Base-by-base conservation (phyloP, 2,329 filamentous ascomycete species). In the Fusarium agapanthi region DNA sequence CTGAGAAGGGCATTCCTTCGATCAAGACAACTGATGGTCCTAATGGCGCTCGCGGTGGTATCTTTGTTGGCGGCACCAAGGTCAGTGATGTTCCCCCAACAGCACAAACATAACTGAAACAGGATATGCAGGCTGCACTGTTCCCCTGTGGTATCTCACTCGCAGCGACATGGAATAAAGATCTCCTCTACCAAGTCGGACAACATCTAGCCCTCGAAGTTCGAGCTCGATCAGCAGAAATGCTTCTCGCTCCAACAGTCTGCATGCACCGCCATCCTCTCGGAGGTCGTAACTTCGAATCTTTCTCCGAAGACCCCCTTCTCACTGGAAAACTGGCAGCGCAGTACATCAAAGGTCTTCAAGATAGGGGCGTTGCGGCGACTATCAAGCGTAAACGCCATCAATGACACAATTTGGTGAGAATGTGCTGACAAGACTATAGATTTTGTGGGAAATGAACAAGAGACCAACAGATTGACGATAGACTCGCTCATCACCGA, bases 211-310 rank as follows among this genome's bases (percentile, higher is more conserved):
- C 90, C 18, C 85, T 90, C 18, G 93, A 96, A 81, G 86, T 88
- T 30, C 92, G 90, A 75, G 92, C 92, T 24, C 91, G 93, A 77
- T 92, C 92, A 11, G 91, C 92, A 34, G 88, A 94, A 67, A 88
- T 95, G 38, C 85, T 95, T 9, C 86, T 95, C 14, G 93, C 91
- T 0, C 93, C 93, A 5, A 95, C 93, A 2, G 90, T 95, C 38
- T 95, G 93, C 83, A 91, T 94, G 85, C 93, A 96, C 77, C 89
- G 94, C 22, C 93, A 93, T 55, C 94, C 94, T 1, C 86, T 96
- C 1, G 93, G 93, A n/a, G 94, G 94, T 24, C 88, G 94, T 67
- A 95, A 95, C 72, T 97, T 96, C 74, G 94, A 97, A 81, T 95
- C 93, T 0, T 96, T 95, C 80, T 94, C 92, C 0, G 94, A 96